phyloP scores from a whole-genome alignment of 768 basidiomycete species.

The Inosperma sp. region DNA sequence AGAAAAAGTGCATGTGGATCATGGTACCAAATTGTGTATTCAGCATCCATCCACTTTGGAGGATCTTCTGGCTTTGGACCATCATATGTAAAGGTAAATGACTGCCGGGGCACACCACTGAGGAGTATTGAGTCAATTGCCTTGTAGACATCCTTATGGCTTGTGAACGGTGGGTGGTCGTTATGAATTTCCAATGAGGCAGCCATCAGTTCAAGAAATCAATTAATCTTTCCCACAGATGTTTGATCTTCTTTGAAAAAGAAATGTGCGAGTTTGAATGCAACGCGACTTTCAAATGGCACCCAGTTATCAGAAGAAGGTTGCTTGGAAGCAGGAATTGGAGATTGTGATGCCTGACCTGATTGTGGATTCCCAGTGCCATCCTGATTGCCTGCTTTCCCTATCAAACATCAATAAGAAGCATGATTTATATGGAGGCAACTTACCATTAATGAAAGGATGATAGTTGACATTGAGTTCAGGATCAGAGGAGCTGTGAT shows the following conservation, averaged over 20 bases:
- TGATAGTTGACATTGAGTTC: neutral
- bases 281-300: conserved; percentile 13
- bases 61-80: conserved; percentile 15
- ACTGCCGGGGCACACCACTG: conserved; percentile 34
- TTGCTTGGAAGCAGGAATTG: neutral
- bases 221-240: conserved; percentile 13
- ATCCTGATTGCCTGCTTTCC: neutral
- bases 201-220: conserved; percentile 17
- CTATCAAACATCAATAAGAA: conserved; percentile 17
- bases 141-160: conserved; percentile 26
- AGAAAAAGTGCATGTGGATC: conserved; percentile 26
- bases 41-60: conserved; percentile 33
- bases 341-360: neutral
- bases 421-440: neutral
- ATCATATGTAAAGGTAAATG: conserved; percentile 27
- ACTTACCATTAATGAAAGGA: conserved; percentile 9
- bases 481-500: neutral
- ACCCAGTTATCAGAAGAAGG: conserved; percentile 7
- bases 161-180: conserved; percentile 25
- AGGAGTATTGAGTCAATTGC: conserved; percentile 31
- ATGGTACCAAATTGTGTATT: conserved; percentile 24
- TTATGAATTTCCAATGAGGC: neutral
- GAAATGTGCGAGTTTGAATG: conserved; percentile 21
- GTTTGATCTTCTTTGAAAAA: conserved; percentile 17
- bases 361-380: conserved; percentile 5